These are phyloP conservation scores for Arthrinium puccinioides DNA, from an alignment of 2,329 filamentous ascomycete genomes.

Conservation along the genomic window DNA sequence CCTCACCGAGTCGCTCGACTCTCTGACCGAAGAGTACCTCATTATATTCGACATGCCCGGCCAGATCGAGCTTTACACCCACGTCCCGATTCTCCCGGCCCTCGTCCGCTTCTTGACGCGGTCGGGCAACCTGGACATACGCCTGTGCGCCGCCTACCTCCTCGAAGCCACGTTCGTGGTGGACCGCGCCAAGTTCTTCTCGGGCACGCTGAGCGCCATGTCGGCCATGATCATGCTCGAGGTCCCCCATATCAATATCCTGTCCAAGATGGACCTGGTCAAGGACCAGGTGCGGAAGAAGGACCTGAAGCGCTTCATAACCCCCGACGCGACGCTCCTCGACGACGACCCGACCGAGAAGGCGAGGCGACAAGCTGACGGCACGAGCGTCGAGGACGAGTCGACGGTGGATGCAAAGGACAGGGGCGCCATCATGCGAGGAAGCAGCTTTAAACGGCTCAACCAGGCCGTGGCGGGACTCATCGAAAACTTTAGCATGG, in stretches of 20 bases:
- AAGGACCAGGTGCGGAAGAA: conserved; percentile 82
- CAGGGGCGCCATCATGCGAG: conserved; percentile 67
- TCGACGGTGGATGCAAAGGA: conserved; percentile 55
- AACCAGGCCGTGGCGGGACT: conserved; percentile 84
- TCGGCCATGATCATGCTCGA: conserved; percentile 98
- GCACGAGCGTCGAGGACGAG: conserved; percentile 38
- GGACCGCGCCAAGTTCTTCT: conserved; percentile 95
- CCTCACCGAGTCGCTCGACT: conserved; percentile 61
- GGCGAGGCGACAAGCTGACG: conserved; percentile 26
- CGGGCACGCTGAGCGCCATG: conserved; percentile 93
- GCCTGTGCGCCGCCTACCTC: conserved; percentile 87
- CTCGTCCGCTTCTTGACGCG: conserved; percentile 77
- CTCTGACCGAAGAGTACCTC: conserved; percentile 87
- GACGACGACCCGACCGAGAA: conserved; percentile 66
- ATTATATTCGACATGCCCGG: conserved; percentile 99
- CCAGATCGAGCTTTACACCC: conserved; percentile 97
- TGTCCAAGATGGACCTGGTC: conserved; percentile 97
- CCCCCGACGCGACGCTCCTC: conserved; percentile 74
- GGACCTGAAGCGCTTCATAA: conserved; percentile 83
- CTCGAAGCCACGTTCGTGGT: conserved; percentile 94
- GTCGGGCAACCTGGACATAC: conserved; percentile 76
- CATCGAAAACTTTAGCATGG: conserved; percentile 97
- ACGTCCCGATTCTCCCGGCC: conserved; percentile 84
- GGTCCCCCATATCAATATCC: conserved; percentile 89
- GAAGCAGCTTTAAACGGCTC: conserved; percentile 71